Base-by-base conservation (phyloP, 805 yeast genomes). In the Yarrowia sp. region DNA sequence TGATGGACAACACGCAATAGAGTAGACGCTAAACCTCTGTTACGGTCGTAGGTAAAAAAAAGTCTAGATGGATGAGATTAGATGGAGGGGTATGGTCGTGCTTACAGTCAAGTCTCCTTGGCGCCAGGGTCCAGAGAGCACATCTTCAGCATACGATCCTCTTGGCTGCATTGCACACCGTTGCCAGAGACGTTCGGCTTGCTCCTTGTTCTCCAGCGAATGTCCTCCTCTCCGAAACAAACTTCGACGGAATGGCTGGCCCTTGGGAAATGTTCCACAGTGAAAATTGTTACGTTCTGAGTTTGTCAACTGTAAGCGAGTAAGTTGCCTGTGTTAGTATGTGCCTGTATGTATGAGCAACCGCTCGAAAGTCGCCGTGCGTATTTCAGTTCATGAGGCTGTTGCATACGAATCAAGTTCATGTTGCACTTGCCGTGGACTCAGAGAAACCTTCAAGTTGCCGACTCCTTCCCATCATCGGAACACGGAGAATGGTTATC, bases 21-120 rank as follows among this genome's bases (percentile, higher is more conserved):
- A 36, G 24, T 12, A 6, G 24, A 8, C 24, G n/a, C 41, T 19
- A 36, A 38, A 16, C 16, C 14, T 21, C 14, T 21, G 42, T 12
- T 38, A 38, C 25, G 21, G 42, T 21, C 16, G 16, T 21, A 38
- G 24, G 25, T 21, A 21, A 22, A 42, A 24, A 3, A 16, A 41
- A 27, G 24, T 19, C 19, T 44, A 29, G 51, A 44, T 44, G 51
- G 51, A 44, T 44, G 33, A 27, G 51, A 44, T 44, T 27, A 29
- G 35, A 44, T 27, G 29, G 29, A 9, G 29, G 9, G 29, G 29
- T n/a, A n/a, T n/a, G n/a, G n/a, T n/a, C n/a, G n/a, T n/a, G n/a
- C n/a, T n/a, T n/a, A n/a, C n/a, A n/a, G n/a, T n/a, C n/a, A n/a
- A n/a, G n/a, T n/a, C n/a, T n/a, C n/a, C 49, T 44, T 44, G 49